Evolutionary conservation across 768 basidiomycete species (phyloP).

Genomic region (Daedaleopsis nitida): DNA sequence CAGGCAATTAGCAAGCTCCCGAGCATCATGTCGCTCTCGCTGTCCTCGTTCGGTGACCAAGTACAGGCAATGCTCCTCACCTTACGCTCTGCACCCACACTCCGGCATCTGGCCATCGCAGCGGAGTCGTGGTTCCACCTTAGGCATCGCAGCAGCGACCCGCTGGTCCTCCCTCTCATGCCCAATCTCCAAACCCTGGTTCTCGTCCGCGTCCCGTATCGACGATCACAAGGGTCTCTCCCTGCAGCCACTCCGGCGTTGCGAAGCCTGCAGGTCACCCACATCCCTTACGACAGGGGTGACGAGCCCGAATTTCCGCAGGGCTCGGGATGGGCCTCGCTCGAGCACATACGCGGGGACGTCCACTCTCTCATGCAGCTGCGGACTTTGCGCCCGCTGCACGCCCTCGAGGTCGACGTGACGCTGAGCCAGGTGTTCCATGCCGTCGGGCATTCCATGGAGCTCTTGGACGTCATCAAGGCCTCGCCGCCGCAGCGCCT

Average conservation of each 20-base stretch:
- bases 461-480: neutral
- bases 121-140: neutral
- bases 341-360: neutral
- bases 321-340: neutral
- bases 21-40: neutral
- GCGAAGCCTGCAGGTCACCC: neutral
- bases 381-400: neutral
- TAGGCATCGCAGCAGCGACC: no score
- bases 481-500: neutral
- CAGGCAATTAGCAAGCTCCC: neutral
- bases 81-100: neutral
- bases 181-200: slow-evolving; percentile 1
- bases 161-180: slow-evolving; percentile 1
- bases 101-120: neutral
- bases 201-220: neutral
- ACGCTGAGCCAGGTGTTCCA: neutral
- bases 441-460: neutral
- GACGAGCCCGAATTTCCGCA: neutral
- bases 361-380: neutral
- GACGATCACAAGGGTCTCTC: neutral
- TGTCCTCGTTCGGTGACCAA: neutral
- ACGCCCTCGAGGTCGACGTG: neutral
- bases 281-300: neutral
- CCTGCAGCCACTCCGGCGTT: neutral
- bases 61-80: neutral